These are phyloP conservation scores for Gossypium raimondii DNA, from an alignment of 345 rosid species.

Conservation along the genomic window DNA sequence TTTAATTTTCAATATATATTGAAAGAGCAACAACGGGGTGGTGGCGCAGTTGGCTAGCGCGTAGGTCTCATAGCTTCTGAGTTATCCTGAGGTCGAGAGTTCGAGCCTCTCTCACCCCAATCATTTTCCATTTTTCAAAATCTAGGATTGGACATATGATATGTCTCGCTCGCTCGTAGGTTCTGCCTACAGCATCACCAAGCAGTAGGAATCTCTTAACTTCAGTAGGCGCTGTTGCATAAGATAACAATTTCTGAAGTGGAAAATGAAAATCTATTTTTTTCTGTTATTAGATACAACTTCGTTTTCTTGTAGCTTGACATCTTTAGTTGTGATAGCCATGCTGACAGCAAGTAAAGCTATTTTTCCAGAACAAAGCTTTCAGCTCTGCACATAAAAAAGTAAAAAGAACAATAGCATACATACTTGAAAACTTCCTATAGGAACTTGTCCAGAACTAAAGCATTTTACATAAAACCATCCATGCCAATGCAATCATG, in stretches of 20 bases:
- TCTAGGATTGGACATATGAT: no score
- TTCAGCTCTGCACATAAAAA: background rate
- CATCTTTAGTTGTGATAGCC: background rate
- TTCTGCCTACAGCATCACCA: no score
- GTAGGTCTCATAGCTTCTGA: slow-evolving; percentile 65
- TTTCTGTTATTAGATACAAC: no score
- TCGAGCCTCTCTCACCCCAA: slow-evolving; percentile 93
- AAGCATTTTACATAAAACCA: background rate
- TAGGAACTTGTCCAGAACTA: background rate
- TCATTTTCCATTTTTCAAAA: no score
- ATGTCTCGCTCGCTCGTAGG: no score
- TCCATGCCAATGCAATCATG: background rate
- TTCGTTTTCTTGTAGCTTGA: no score
- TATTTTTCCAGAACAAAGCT: background rate
- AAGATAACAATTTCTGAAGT: no score
- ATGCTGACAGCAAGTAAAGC: background rate
- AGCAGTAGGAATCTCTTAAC: no score
- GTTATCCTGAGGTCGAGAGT: slow-evolving; percentile 96
- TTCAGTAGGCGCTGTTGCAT: no score
- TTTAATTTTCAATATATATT: rapidly evolving
- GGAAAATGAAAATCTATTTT: no score
- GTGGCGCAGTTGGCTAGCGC: slow-evolving; percentile 99
- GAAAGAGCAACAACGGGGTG: slow-evolving; percentile 33
- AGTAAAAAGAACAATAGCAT: background rate
- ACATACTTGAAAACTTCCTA: background rate